Conservation (phyloP, 2,329 filamentous ascomycete genomes). For the Sclerotinia trifoliorum region DNA sequence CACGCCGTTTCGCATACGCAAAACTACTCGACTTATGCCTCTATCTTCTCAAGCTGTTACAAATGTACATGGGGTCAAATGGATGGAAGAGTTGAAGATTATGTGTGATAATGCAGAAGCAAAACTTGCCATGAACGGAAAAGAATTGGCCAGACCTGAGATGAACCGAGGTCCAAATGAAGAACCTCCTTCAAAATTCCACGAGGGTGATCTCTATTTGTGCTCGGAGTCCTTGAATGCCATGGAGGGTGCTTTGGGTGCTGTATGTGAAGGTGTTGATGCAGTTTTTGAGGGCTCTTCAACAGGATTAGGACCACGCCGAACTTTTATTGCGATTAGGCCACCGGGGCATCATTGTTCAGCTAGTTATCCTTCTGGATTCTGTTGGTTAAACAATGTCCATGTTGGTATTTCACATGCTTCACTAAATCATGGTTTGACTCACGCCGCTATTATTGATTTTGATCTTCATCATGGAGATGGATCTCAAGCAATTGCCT, state of each 20-base stretch:
- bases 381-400: conserved; percentile 98
- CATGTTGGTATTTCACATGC: conserved; percentile 95
- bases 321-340: conserved; percentile 88
- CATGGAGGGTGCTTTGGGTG: conserved; percentile 87
- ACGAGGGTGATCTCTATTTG: conserved; percentile 88
- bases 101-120: conserved; percentile 82
- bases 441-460: conserved; percentile 82
- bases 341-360: conserved; percentile 97
- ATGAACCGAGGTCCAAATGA: conserved; percentile 53
- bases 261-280: conserved; percentile 91
- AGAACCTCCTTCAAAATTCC: conserved; percentile 55
- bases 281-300: conserved; percentile 63
- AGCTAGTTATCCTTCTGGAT: conserved; percentile 82
- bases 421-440: conserved; percentile 77
- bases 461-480: conserved; percentile 76
- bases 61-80: conserved; percentile 84
- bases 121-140: conserved; percentile 73
- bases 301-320: conserved; percentile 56
- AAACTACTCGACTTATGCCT: conserved; percentile 69
- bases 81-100: conserved; percentile 87
- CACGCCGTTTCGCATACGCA: conserved; percentile 80
- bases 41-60: conserved; percentile 76
- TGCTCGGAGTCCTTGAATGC: conserved; percentile 82
- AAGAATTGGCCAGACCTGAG: conserved; percentile 71
- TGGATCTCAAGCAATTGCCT: conserved; percentile 92